Percentiles rank a stretch among this genome's conserved stretches.
Conservation (phyloP, 2,329 filamentous ascomycete genomes). For the Claviceps sp. region DNA sequence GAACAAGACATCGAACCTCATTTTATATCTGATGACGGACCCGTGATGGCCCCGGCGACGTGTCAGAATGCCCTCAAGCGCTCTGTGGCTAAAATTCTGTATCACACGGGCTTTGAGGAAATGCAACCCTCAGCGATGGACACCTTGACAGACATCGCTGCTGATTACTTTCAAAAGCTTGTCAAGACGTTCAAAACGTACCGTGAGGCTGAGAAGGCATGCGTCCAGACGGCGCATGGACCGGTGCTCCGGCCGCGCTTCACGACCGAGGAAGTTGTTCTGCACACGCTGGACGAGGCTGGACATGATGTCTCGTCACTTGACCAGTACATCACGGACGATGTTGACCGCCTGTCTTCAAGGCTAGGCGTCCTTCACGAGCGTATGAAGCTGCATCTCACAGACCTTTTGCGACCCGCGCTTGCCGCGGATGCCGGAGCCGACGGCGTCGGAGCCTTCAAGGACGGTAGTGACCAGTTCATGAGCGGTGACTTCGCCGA, state of each 20-base stretch:
- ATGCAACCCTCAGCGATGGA: slow-evolving; percentile 91
- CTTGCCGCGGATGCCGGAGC: slow-evolving; percentile 59
- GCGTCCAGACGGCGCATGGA: slow-evolving; percentile 32
- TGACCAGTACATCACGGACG: slow-evolving; percentile 81
- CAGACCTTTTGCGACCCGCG: slow-evolving; percentile 86
- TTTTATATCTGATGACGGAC: slow-evolving; percentile 77
- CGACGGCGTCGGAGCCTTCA: slow-evolving; percentile 83
- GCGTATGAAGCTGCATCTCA: slow-evolving; percentile 81
- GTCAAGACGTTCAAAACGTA: slow-evolving; percentile 70
- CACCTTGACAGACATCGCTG: slow-evolving; percentile 75
- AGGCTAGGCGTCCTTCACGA: slow-evolving; percentile 82
- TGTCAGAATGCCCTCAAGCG: slow-evolving; percentile 78
- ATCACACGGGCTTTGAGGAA: slow-evolving; percentile 93
- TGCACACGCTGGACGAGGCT: slow-evolving; percentile 76
- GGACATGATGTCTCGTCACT: slow-evolving; percentile 71
- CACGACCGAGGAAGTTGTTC: slow-evolving; percentile 69
- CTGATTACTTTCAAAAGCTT: slow-evolving; percentile 80
- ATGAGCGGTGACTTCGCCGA: slow-evolving; percentile 94
- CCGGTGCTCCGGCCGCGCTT: slow-evolving; percentile 49
- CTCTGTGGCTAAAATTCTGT: slow-evolving; percentile 88
- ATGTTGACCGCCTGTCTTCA: slow-evolving; percentile 70
- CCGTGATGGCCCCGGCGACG: slow-evolving; percentile 71
- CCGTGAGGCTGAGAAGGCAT: slow-evolving; percentile 66
- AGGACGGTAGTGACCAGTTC: slow-evolving; percentile 94
- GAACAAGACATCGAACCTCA: slow-evolving; percentile 82